Base-by-base conservation (phyloP, 768 basidiomycete genomes). In the Trametes cinnabarina region DNA sequence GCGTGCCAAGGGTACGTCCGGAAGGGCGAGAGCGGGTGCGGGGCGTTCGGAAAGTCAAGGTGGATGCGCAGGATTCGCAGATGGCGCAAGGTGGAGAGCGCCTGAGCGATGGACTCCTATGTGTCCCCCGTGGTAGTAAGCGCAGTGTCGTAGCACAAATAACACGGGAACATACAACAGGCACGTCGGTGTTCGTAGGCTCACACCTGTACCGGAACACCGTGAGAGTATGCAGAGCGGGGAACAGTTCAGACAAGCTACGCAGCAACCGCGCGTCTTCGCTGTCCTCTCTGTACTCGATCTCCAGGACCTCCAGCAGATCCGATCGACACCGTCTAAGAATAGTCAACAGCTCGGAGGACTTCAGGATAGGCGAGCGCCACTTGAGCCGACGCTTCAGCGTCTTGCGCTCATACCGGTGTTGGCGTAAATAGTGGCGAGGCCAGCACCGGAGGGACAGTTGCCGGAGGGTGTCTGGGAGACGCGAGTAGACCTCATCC, bases 241-340 rank as follows among this genome's bases (percentile, higher is more conserved):
- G 53, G 19, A 46, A 47, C 1, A 26, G 34, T 7, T 22, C 22
- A 2, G 53, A 6, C 2, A 47, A 28, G 22, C 30, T 23, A n/a
- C 19, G n/a, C 34, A 55, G 35, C 10, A 55, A n/a, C 7, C 3
- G 22, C 0, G 6, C 23, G n/a, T 55, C 53, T 22, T 12, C 4
- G 11, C 23, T 34, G 35, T 55, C 53, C 39, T 47, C 44, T 19
- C 28, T 23, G 44, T 47, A 55, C 44, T 55, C 53, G 3, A 55
- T 19, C 23, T 55, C 53, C 6, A 55, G 44, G 14, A 28, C 25
- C 11, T 47, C 44, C 4, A 55, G 15, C 6, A 22, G 3, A 1
- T 11, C 15, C 32, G 20, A 4, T 8, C 26, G 14, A 25, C 53
- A 55, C 1, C 53, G 53, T 1, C 22, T 12, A 17, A 55, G n/a